These are phyloP conservation scores for Elaeis guineensis DNA, from an alignment of 176 grass and related monocot species.

Conservation along the genomic window DNA sequence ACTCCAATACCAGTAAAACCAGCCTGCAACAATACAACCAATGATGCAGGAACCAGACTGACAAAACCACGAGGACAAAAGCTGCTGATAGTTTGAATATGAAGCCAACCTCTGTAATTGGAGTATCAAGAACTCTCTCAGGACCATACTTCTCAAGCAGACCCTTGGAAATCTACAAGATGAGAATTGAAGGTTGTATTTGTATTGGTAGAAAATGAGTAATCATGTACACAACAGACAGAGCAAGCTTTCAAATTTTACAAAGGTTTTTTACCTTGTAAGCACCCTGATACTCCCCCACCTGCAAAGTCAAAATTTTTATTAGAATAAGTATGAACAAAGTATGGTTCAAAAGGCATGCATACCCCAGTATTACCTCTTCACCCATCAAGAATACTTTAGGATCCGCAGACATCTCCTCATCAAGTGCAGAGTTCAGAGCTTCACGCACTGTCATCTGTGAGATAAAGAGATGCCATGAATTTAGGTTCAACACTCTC, in stretches of 20 bases:
- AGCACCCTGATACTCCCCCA: slow-evolving; percentile 97
- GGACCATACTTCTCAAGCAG: slow-evolving; percentile 95
- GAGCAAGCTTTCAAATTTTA: slow-evolving; percentile 3
- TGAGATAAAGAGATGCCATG: slow-evolving; percentile 23
- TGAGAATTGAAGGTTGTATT: slow-evolving; percentile 10
- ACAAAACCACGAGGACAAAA: too few relatives aligned
- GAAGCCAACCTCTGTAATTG: slow-evolving; percentile 77
- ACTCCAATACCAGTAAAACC: slow-evolving; percentile 95
- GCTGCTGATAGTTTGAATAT: neutral
- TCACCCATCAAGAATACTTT: slow-evolving; percentile 96
- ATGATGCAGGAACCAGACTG: neutral
- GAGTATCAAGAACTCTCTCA: slow-evolving; percentile 98
- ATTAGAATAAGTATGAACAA: slow-evolving; percentile 7
- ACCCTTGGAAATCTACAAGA: slow-evolving; percentile 80
- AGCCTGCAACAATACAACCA: slow-evolving; percentile 46
- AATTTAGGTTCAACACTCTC: neutral
- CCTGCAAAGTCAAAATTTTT: slow-evolving; percentile 39
- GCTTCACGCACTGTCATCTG: slow-evolving; percentile 91
- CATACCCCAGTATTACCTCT: slow-evolving; percentile 49
- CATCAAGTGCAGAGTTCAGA: slow-evolving; percentile 89
- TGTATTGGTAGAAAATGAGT: slow-evolving; percentile 9
- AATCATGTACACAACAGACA: slow-evolving; percentile 1
- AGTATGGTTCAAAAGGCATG: too few relatives aligned
- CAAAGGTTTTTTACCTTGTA: slow-evolving; percentile 59
- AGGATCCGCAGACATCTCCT: slow-evolving; percentile 97